Conservation (phyloP, 495 filamentous ascomycete genomes). For the Lasiosphaeriaceae sp. region DNA sequence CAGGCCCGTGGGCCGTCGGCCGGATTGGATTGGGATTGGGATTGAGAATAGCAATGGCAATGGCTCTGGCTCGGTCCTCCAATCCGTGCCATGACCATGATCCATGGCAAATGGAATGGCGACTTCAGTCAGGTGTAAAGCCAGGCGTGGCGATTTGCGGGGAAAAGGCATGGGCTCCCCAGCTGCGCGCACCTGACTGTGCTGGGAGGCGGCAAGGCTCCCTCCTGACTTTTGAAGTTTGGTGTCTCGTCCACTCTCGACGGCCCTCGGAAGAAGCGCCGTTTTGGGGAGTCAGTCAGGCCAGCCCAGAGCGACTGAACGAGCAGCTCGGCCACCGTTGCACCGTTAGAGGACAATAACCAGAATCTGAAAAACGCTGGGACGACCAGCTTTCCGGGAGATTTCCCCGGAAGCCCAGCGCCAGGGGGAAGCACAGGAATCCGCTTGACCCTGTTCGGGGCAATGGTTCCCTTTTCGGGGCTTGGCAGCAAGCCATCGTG, state of each 20-base stretch:
- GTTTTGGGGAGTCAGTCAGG: constrained; percentile 14
- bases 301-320: not conserved
- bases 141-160: constrained; percentile 28
- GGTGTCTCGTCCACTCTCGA: not conserved
- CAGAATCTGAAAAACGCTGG: not conserved
- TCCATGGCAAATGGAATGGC: not conserved
- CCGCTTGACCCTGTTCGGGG: constrained; percentile 11
- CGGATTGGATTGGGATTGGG: constrained; percentile 17
- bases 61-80: no score
- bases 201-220: constrained; percentile 27
- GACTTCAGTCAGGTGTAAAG: not conserved
- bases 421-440: not conserved
- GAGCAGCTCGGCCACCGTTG: not conserved
- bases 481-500: constrained; percentile 11
- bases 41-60: constrained; percentile 14
- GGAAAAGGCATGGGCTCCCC: constrained; percentile 22
- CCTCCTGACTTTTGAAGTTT: constrained; percentile 21
- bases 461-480: constrained; percentile 18
- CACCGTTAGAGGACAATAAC: no score
- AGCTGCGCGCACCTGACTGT: constrained; percentile 27
- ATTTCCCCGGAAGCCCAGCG: constrained; percentile 23
- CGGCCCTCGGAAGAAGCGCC: constrained; percentile 16
- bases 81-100: no score
- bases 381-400: constrained; percentile 10
- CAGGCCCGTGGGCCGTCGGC: constrained; percentile 11